Percentiles rank a stretch among this genome's conserved stretches.
Conservation (phyloP, 495 filamentous ascomycete species). For the Trichoderma reesei region DNA sequence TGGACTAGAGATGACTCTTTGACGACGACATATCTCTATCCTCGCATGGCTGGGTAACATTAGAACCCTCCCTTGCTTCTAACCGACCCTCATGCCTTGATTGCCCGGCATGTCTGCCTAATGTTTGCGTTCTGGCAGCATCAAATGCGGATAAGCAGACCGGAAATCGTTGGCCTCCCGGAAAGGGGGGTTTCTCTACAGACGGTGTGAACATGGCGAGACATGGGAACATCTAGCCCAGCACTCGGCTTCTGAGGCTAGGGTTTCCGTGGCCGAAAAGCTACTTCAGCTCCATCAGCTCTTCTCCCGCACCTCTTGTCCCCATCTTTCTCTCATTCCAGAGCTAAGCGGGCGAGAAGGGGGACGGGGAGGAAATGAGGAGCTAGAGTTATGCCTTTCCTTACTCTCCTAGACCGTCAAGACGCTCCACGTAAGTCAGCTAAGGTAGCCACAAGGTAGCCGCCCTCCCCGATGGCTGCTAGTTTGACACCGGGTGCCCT, state of each 20-base stretch:
- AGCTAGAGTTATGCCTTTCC: neutral
- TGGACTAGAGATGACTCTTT: neutral
- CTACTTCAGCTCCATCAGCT: too few relatives aligned
- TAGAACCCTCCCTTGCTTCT: neutral
- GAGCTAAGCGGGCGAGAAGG: neutral
- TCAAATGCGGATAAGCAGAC: too few relatives aligned
- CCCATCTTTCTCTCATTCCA: neutral
- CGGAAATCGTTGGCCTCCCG: too few relatives aligned
- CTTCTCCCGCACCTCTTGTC: too few relatives aligned
- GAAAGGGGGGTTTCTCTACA: too few relatives aligned
- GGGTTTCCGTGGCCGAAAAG: too few relatives aligned
- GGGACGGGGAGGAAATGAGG: neutral
- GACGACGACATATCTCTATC: neutral
- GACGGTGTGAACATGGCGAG: too few relatives aligned
- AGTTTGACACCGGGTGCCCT: neutral
- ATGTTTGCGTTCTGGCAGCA: too few relatives aligned
- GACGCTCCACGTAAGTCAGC: neutral
- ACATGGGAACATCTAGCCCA: too few relatives aligned
- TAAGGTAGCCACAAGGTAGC: slow-evolving; percentile 4
- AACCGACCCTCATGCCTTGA: too few relatives aligned
- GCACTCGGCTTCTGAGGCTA: too few relatives aligned
- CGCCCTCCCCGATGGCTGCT: neutral
- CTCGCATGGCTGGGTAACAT: neutral
- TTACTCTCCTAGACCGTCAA: neutral
- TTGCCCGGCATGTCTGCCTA: too few relatives aligned